phyloP scores from a whole-genome alignment of 2,329 filamentous ascomycete genomes.

The Claviceps sp. region DNA sequence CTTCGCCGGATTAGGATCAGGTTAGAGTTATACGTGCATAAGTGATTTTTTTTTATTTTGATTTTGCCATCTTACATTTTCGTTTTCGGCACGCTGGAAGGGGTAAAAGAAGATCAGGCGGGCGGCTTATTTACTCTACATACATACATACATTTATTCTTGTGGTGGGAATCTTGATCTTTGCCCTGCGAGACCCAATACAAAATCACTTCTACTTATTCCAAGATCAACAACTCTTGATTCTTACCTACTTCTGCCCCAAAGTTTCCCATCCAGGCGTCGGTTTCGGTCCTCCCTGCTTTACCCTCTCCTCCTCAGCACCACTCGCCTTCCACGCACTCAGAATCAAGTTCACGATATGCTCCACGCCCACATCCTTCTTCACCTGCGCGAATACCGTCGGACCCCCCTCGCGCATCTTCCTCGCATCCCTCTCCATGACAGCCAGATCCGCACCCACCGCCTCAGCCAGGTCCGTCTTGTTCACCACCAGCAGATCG shows the following conservation, averaged over 20 bases:
- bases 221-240: too few species aligned
- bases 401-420: constrained; percentile 90
- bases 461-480: constrained; percentile 84
- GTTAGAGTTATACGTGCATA: too few species aligned
- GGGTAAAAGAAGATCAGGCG: too few species aligned
- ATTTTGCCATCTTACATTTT: too few species aligned
- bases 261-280: constrained; percentile 42
- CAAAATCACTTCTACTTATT: background rate
- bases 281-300: constrained; percentile 41
- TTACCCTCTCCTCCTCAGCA: constrained; percentile 47
- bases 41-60: too few species aligned
- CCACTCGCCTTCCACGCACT: constrained; percentile 90
- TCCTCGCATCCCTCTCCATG: constrained; percentile 88
- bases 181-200: background rate
- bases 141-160: too few species aligned
- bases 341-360: constrained; percentile 77
- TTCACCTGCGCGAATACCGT: constrained; percentile 98
- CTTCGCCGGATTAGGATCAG: too few species aligned
- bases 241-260: constrained; percentile 5
- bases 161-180: background rate
- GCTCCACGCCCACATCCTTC: constrained; percentile 68
- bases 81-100: too few species aligned
- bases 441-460: constrained; percentile 82
- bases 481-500: constrained; percentile 88
- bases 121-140: too few species aligned